Percentiles rank a stretch among this genome's conserved stretches.
These are phyloP conservation scores for Aspergillus proliferans DNA, from an alignment of 2,329 filamentous ascomycete genomes.

Conservation along the genomic window DNA sequence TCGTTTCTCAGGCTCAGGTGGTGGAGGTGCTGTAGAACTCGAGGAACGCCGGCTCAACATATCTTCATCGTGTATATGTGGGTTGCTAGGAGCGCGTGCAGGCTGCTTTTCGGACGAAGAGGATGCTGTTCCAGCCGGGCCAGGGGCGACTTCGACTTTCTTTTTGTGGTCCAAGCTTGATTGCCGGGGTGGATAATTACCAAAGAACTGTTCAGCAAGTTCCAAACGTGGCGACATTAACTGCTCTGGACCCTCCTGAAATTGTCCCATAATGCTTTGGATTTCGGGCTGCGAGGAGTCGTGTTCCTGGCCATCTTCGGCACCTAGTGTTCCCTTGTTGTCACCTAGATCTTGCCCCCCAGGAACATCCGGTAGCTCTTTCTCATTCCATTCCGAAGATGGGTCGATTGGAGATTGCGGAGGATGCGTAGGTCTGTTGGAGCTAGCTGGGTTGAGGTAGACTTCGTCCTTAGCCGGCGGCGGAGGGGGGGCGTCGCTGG, in stretches of 20 bases:
- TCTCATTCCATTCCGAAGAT: constrained; percentile 31
- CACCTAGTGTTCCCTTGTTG: constrained; percentile 41
- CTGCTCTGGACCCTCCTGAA: constrained; percentile 71
- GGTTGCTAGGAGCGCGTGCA: constrained; percentile 21
- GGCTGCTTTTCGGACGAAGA: constrained; percentile 15
- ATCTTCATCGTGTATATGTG: constrained; percentile 16
- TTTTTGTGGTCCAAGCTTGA: constrained; percentile 76
- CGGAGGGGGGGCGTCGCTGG: constrained; percentile 35
- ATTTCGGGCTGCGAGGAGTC: constrained; percentile 72
- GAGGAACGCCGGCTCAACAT: constrained; percentile 27
- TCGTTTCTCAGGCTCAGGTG: constrained; percentile 74
- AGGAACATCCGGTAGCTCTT: constrained; percentile 34
- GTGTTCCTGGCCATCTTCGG: constrained; percentile 59
- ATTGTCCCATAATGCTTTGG: constrained; percentile 96
- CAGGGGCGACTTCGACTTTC: constrained; percentile 21
- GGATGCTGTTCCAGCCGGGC: constrained; percentile 12
- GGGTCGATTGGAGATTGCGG: constrained; percentile 37
- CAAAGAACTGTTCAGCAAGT: constrained; percentile 70
- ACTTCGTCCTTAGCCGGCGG: constrained; percentile 47
- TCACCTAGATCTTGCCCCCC: constrained; percentile 28
- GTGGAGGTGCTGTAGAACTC: constrained; percentile 49
- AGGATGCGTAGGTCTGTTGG: constrained; percentile 25
- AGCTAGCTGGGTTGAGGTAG: constrained; percentile 47
- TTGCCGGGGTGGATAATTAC: constrained; percentile 73
- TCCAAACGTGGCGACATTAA: constrained; percentile 89